A percentile compares a stretch with the other conserved stretches of the same genome.
These are phyloP conservation scores for Cunninghamia lanceolata DNA, from an alignment of 75 land plant genomes.

Conservation along the genomic window DNA sequence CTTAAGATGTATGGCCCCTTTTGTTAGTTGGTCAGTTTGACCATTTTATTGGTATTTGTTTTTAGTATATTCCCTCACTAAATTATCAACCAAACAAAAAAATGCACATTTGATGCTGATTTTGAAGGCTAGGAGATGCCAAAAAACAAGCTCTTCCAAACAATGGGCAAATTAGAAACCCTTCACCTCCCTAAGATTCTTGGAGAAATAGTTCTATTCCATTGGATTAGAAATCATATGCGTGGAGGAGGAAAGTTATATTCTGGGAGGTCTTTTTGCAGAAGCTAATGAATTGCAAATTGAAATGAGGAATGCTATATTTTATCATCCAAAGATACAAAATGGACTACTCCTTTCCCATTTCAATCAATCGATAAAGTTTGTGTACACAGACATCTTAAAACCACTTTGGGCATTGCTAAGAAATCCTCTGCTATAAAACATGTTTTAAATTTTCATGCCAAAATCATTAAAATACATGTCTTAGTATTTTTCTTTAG, in stretches of 20 bases:
- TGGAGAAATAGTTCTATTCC: too few relatives aligned
- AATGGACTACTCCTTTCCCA: neutral
- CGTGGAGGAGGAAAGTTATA: neutral
- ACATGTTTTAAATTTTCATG: neutral
- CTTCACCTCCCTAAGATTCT: too few relatives aligned
- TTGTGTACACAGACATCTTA: neutral
- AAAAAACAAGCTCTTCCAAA: too few relatives aligned
- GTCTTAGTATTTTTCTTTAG: neutral
- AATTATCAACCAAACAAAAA: too few relatives aligned
- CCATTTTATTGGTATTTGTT: too few relatives aligned
- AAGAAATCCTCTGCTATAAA: neutral
- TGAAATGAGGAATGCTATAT: neutral
- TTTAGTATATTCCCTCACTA: too few relatives aligned
- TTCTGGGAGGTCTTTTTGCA: neutral
- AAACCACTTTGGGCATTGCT: neutral
- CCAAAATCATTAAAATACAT: neutral
- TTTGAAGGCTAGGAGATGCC: too few relatives aligned
- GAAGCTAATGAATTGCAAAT: neutral
- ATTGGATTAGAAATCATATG: too few relatives aligned
- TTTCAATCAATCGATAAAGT: neutral
- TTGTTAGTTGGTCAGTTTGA: too few relatives aligned
- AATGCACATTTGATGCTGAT: too few relatives aligned
- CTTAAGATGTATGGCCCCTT: too few relatives aligned
- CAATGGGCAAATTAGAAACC: too few relatives aligned
- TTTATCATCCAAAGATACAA: neutral